Conservation (phyloP, 1,139 yeast species). For the Meyerozyma carpophila region DNA sequence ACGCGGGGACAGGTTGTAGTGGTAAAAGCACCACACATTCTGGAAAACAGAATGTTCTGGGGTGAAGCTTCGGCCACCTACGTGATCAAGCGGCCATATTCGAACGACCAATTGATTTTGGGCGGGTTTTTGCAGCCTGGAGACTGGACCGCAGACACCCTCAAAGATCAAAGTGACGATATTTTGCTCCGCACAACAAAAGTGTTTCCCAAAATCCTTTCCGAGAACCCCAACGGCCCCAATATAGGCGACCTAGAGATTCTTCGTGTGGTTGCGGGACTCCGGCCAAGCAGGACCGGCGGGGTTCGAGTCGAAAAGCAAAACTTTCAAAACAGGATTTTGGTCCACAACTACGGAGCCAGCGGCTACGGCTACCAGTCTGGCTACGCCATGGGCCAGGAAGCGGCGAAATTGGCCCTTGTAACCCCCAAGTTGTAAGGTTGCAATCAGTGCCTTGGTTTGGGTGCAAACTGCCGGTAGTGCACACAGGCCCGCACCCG, state of each 20-base stretch:
- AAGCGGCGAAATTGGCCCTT: conserved; percentile 4
- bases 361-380: conserved; percentile 17
- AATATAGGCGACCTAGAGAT: conserved; percentile 9
- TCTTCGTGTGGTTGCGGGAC: conserved; percentile 11
- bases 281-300: conserved; percentile 14
- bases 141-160: conserved; percentile 11
- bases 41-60: conserved; percentile 6
- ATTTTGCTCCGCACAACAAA: conserved; percentile 10
- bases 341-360: conserved; percentile 16
- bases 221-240: conserved; percentile 10
- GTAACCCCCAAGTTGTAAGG: background rate
- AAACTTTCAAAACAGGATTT: conserved; percentile 3
- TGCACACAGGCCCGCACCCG: background rate
- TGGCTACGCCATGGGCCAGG: conserved; percentile 14
- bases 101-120: conserved; percentile 12
- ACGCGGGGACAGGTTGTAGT: conserved; percentile 10
- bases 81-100: conserved; percentile 12
- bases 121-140: conserved; percentile 14
- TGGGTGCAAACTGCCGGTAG: background rate
- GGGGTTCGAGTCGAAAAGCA: conserved; percentile 14
- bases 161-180: conserved; percentile 8
- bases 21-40: conserved; percentile 10
- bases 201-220: conserved; percentile 10
- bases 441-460: background rate
- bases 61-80: conserved; percentile 12